Conservation (phyloP, 2,329 filamentous ascomycete species). For the Colletotrichum somersetense region DNA sequence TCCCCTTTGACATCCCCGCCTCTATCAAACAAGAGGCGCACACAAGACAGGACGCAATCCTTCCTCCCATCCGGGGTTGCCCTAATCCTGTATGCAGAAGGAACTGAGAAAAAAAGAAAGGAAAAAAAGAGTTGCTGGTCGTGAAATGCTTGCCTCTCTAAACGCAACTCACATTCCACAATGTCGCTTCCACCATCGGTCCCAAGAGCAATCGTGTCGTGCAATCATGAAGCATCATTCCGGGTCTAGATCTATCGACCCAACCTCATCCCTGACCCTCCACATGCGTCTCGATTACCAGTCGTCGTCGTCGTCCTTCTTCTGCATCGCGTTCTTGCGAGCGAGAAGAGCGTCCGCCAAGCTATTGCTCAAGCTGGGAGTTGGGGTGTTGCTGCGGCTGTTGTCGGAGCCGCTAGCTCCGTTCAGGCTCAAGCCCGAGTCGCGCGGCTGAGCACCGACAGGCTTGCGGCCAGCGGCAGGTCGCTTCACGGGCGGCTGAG, state of each 20-base stretch:
- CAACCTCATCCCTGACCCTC: constrained; percentile 33
- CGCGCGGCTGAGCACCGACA: constrained; percentile 73
- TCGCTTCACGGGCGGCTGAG: constrained; percentile 83
- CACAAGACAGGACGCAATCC: constrained; percentile 35
- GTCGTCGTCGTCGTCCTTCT: constrained; percentile 76
- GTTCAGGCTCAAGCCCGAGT: constrained; percentile 75
- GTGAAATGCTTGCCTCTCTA: constrained; percentile 35
- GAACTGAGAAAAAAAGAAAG: constrained; percentile 29
- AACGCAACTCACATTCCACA: constrained; percentile 29
- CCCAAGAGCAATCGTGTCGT: constrained; percentile 40
- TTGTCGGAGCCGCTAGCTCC: constrained; percentile 67
- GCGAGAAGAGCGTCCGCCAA: constrained; percentile 84
- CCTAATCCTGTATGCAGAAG: constrained; percentile 42
- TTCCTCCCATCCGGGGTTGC: constrained; percentile 37
- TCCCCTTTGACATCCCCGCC: constrained; percentile 28
- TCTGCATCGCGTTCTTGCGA: constrained; percentile 81
- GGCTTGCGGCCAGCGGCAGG: constrained; percentile 81
- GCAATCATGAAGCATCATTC: constrained; percentile 42
- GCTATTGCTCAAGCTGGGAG: constrained; percentile 77
- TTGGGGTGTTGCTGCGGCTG: constrained; percentile 79
- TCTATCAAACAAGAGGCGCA: constrained; percentile 38
- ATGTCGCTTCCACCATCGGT: constrained; percentile 31
- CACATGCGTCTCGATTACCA: constrained; percentile 61
- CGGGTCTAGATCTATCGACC: constrained; percentile 36
- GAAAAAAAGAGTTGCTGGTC: constrained; percentile 19